Conservation (phyloP, 306 rosid genomes). For the Cucumis sativus region DNA sequence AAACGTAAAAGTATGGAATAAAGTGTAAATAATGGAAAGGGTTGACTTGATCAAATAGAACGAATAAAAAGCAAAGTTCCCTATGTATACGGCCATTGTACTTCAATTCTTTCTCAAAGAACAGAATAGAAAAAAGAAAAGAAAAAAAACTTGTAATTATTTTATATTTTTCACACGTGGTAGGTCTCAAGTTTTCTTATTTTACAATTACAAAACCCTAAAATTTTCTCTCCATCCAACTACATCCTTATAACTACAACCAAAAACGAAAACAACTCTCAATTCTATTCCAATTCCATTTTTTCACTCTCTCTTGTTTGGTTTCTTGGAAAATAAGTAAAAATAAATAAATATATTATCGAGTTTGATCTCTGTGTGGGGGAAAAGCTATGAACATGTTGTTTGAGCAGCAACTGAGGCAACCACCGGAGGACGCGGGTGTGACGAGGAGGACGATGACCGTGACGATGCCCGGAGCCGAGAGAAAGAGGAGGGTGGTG, state of each 20-base stretch:
- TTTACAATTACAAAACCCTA: background rate
- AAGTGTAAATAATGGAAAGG: background rate
- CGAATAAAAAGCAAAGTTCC: background rate
- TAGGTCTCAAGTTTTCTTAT: background rate
- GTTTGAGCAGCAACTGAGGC: background rate
- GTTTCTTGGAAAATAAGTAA: background rate
- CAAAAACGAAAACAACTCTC: background rate
- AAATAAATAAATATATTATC: background rate
- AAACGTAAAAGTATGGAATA: no score
- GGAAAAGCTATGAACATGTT: background rate
- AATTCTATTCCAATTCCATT: background rate
- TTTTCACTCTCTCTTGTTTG: background rate
- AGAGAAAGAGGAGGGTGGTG: background rate
- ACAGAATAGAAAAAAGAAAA: background rate
- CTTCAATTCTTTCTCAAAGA: background rate
- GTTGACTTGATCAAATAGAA: slow-evolving; percentile 5
- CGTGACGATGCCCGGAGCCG: background rate
- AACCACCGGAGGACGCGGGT: background rate
- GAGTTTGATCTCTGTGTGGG: background rate
- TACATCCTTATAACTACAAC: background rate
- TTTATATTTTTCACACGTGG: background rate
- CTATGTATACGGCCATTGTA: slow-evolving; percentile 1
- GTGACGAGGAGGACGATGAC: background rate
- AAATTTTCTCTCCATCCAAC: background rate
- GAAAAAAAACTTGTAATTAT: background rate